Evolutionary conservation across 1,284 basidiomycete genomes (phyloP), one percentile per base, ranked within the genome.

Genomic region (Neotropicomus parvogracilis): DNA sequence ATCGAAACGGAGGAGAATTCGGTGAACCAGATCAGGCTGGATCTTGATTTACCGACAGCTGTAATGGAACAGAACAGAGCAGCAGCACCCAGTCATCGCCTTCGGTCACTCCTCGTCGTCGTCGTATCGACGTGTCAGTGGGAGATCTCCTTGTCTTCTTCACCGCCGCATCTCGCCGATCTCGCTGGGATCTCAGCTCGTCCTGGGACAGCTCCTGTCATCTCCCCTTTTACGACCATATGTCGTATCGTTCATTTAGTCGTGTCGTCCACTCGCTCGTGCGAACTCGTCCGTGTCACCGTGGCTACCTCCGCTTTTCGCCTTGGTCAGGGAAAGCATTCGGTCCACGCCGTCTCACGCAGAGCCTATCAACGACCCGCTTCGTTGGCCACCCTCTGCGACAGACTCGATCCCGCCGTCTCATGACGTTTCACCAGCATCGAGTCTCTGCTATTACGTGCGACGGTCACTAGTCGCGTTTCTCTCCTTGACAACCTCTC

Each of bases 31-130:
- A 57, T 57, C 55, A 56, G 46, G 46, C 5, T 8, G 11, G 44
- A 60, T 64, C 62, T 63, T 59, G 50, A 63, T 59, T 62, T 60
- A 58, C 59, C 60, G 59, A 57, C 39, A 49, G 44, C 54, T 58
- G 50, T 51, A 62, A 62, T 59, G 52, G 42, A 61, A 54, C 32
- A 48, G 50, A 55, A 53, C 44, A 48, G 42, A 55, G 50, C n/a
- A 24, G 26, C 24, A 24, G 24, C 24, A 17, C 33, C 54, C 61
- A 51, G 57, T 44, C 55, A 46, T 57, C 34, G 50, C 58, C n/a
- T n/a, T n/a, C n/a, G n/a, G n/a, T 53, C 53, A 60, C 37, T 62
- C 49, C 46, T 48, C 20, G 40, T 57, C 61, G 36, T 42, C 24
- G 40, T 38, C 6, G 43, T 38, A 21, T 35, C 45, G 45, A 54